Evolutionary conservation across 2,329 filamentous ascomycete genomes (phyloP).

Genomic region (Xylaria hypoxylon): DNA sequence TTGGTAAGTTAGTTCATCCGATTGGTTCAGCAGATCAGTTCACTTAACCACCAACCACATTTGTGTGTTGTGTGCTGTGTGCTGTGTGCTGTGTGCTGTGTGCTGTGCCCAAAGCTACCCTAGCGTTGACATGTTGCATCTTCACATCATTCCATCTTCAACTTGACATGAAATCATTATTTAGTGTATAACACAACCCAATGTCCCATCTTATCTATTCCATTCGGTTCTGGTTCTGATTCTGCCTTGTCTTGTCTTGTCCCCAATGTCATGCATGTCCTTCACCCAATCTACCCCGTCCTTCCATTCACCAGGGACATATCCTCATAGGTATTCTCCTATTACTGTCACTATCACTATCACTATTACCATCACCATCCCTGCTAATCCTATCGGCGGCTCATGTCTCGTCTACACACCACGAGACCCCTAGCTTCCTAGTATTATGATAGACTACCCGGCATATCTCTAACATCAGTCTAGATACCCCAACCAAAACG

Average conservation of each 20-base stretch:
- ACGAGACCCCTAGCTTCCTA: not conserved
- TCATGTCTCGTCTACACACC: not conserved
- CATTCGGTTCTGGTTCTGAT: not conserved
- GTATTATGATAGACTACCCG: not conserved
- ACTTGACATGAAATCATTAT: not conserved
- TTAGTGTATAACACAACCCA: not conserved
- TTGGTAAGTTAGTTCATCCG: not conserved
- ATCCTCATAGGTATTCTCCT: not conserved
- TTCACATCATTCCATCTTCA: not conserved
- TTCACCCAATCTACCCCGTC: not conserved
- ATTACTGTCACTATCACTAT: not conserved
- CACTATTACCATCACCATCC: not conserved
- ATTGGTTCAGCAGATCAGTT: not conserved
- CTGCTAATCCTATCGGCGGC: not conserved
- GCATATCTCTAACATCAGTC: slow-evolving; percentile 5
- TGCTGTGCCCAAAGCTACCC: not conserved
- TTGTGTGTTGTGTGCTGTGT: too few relatives aligned
- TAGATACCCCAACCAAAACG: not conserved
- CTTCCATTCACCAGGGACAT: not conserved
- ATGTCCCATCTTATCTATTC: not conserved
- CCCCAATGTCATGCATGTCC: not conserved
- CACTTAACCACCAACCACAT: not conserved
- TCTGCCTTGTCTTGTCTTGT: not conserved
- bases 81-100: too few relatives aligned
- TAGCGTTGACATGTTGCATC: not conserved